Evolutionary conservation across 495 filamentous ascomycete genomes (phyloP).

Genomic region (Collariella sp.): DNA sequence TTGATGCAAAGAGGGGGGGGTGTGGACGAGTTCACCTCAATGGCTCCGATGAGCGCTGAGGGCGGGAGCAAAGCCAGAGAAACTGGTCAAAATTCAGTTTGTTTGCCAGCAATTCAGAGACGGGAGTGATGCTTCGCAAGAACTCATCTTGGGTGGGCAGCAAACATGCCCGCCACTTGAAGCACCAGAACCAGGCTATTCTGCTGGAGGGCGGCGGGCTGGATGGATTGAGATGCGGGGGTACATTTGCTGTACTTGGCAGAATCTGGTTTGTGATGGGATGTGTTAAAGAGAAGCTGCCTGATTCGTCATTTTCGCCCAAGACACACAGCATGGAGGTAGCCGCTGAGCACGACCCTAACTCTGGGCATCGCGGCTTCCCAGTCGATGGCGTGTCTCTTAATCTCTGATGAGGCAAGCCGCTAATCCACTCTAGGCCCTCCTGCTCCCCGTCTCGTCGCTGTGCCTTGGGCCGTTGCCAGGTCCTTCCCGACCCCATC

Average conservation of each 20-base stretch:
- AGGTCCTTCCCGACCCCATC: conserved; percentile 29
- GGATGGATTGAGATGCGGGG: conserved; percentile 9
- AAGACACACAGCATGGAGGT: neutral
- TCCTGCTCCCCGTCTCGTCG: conserved; percentile 21
- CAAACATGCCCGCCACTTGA: too few relatives aligned
- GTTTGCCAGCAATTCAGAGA: too few relatives aligned
- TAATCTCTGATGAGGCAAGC: conserved; percentile 32
- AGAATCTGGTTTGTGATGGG: conserved; percentile 12
- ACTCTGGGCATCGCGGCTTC: conserved; percentile 8
- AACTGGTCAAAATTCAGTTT: too few relatives aligned
- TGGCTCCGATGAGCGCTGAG: too few relatives aligned
- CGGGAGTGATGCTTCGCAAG: too few relatives aligned
- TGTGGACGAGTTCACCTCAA: too few relatives aligned
- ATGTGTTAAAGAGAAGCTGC: conserved; percentile 14
- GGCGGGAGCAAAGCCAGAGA: too few relatives aligned
- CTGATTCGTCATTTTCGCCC: neutral
- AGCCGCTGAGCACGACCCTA: conserved; percentile 4
- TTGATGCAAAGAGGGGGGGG: too few relatives aligned
- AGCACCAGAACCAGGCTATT: too few relatives aligned
- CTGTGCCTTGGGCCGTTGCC: conserved; percentile 29
- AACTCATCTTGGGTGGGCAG: too few relatives aligned
- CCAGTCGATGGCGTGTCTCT: conserved; percentile 13
- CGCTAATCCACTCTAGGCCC: conserved; percentile 28
- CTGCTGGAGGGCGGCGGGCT: too few relatives aligned
- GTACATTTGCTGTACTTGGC: conserved; percentile 10